These are phyloP conservation scores for Aspergillus olivimuriae DNA, from an alignment of 495 filamentous ascomycete species.

Conservation along the genomic window DNA sequence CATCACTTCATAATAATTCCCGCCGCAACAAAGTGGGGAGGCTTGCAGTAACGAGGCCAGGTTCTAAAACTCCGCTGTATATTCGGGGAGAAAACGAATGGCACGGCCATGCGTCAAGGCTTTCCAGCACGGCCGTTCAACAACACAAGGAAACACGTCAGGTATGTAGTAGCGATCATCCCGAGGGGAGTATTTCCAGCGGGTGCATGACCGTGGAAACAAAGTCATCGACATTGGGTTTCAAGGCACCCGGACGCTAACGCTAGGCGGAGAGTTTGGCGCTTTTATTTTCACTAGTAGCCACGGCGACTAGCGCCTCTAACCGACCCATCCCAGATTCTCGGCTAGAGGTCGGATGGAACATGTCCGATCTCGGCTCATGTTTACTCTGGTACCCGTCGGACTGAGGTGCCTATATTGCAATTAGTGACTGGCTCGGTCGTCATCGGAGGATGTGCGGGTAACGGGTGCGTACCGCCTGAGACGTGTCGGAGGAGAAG, in stretches of 20 bases:
- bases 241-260: too few species aligned
- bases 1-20: conserved; percentile 35
- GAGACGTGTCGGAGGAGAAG: conserved; percentile 34
- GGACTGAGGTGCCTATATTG: conserved; percentile 34
- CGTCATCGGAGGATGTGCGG: conserved; percentile 21
- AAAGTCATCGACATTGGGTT: too few species aligned
- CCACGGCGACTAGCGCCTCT: conserved; percentile 83
- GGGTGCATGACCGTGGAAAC: too few species aligned
- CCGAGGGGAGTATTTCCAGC: too few species aligned
- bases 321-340: conserved; percentile 60
- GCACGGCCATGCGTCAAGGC: conserved; percentile 4
- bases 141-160: conserved; percentile 4
- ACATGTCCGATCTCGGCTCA: conserved; percentile 27
- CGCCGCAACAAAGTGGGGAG: conserved; percentile 10
- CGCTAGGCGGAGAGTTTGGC: conserved; percentile 35
- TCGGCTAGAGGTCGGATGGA: conserved; percentile 21
- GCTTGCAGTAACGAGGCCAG: conserved; percentile 14
- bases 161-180: too few species aligned
- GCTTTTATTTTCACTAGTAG: conserved; percentile 71
- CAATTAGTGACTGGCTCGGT: conserved; percentile 36
- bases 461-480: conserved; percentile 35
- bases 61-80: conserved; percentile 17
- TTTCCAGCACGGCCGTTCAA: conserved; percentile 12
- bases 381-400: conserved; percentile 31
- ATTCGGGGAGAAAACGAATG: conserved; percentile 9